Evolutionary conservation across 371 early-diverging fungal species (phyloP).

Genomic region (Polyrhizophydium stewartii): DNA sequence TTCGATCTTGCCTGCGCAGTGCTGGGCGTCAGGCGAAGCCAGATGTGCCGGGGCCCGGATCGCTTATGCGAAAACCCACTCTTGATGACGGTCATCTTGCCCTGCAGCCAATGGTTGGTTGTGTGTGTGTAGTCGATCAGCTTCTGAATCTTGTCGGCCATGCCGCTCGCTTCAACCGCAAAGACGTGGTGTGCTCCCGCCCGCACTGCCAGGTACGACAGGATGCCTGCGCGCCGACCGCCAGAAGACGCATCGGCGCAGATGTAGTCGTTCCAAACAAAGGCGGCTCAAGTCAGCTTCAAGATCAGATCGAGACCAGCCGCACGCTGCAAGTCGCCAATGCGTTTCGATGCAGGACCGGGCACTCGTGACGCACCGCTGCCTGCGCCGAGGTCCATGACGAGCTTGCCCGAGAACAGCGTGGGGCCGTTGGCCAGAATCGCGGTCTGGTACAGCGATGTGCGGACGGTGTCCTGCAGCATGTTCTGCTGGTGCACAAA

Average conservation of each 20-base stretch:
- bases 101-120: constrained; percentile 74
- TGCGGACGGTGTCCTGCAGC: constrained; percentile 91
- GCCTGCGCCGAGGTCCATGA: constrained; percentile 97
- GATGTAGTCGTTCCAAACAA: too few relatives aligned
- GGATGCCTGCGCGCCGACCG: constrained; percentile 63
- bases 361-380: constrained; percentile 26
- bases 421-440: constrained; percentile 72
- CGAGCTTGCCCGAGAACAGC: constrained; percentile 72
- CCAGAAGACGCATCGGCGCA: too few relatives aligned
- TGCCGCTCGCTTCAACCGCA: constrained; percentile 94
- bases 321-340: too few relatives aligned
- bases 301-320: too few relatives aligned
- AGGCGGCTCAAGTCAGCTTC: too few relatives aligned
- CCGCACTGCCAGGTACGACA: constrained; percentile 91
- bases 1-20: constrained; percentile 75
- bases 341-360: too few relatives aligned
- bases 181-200: constrained; percentile 89
- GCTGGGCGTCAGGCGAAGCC: not conserved
- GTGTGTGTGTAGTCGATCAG: constrained; percentile 61
- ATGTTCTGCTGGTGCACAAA: constrained; percentile 98
- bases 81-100: constrained; percentile 77
- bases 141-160: constrained; percentile 89
- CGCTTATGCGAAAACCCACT: constrained; percentile 33
- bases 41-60: too few relatives aligned
- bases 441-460: constrained; percentile 90